Base-by-base conservation (phyloP, 192 early-diverging fungal species). In the Coemansia interrupta region DNA sequence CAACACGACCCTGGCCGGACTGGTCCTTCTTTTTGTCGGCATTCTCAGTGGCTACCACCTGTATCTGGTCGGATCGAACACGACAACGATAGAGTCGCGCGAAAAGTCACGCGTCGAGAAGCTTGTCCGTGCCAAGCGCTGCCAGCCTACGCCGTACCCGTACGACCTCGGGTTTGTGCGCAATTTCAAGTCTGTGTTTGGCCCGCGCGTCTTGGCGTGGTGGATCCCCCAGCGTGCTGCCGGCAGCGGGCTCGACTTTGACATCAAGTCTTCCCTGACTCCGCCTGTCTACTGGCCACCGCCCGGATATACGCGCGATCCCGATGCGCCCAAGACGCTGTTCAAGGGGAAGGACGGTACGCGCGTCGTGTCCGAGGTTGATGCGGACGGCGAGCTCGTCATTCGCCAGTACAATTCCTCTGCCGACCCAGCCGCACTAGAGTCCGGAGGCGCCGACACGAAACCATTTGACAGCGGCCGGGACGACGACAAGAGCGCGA, bases 171-270 rank as follows among this genome's bases (percentile, higher is more conserved):
- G 93, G 8, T 54, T 80, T 7, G 57, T 85, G 58, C 70, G 68
- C 40, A 98, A 98, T 63, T 72, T 95, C 26, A 74, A 83, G 50
- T 58, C 80, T 12, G 83, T 95, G 13, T 83, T 98, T 49, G 96
- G 90, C n/a, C 58, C 67, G 2, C 80, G 68, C 49, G 63, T 80
- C 14, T 61, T 85, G 61, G 66, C 91, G 4, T 98, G 93, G 96
- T 83, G 86, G 66, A 67, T 88, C 67, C 92, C 93, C 15, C 72
- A 82, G 59, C 50, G 42, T 1, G 71, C 81, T 51, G 30, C 49
- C 7, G 88, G 89, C 30, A 81, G 85, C 18, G 95, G 95, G 10
- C 63, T 91, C 10, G 55, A 77, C 20, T 92, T 86, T 65, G 64
- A 80, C 8, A 82, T 93, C 28, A 66, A 50, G 13, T 46, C 78